Percentiles rank a stretch among this genome's conserved stretches.
These are phyloP conservation scores for Hydnum rufescens DNA, from an alignment of 768 basidiomycete genomes.

Conservation along the genomic window DNA sequence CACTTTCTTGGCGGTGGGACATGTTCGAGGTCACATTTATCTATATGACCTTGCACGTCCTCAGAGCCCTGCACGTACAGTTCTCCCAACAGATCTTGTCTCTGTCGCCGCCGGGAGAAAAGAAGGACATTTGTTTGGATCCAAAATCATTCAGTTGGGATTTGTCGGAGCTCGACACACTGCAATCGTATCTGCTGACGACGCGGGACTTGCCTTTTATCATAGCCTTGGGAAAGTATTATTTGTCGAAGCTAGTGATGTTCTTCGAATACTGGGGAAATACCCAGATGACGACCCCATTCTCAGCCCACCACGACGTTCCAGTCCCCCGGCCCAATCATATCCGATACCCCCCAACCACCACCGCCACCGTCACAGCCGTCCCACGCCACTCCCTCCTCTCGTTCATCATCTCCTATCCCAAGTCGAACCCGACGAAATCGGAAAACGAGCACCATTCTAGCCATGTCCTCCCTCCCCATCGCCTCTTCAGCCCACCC, in stretches of 20 bases:
- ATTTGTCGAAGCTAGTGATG: slow-evolving; percentile 88
- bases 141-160: slow-evolving; percentile 58
- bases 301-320: slow-evolving; percentile 9
- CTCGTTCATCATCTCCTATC: not conserved
- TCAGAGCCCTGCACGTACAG: slow-evolving; percentile 43
- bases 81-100: slow-evolving; percentile 45
- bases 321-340: not conserved
- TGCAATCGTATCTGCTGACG: slow-evolving; percentile 78
- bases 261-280: slow-evolving; percentile 79
- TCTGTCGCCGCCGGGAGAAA: slow-evolving; percentile 58
- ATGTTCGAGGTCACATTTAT: slow-evolving; percentile 65
- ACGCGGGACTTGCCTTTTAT: slow-evolving; percentile 81
- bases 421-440: not conserved
- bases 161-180: slow-evolving; percentile 89
- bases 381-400: not conserved
- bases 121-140: slow-evolving; percentile 69
- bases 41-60: slow-evolving; percentile 66
- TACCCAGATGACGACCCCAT: slow-evolving; percentile 35
- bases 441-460: slow-evolving; percentile 29
- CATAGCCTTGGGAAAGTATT: slow-evolving; percentile 86
- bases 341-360: slow-evolving; percentile 4
- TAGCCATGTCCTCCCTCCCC: slow-evolving; percentile 67
- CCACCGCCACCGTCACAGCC: slow-evolving; percentile 8
- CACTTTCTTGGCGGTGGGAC: slow-evolving; percentile 80
- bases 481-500: slow-evolving; percentile 52